Evolutionary conservation across 2,329 filamentous ascomycete species (phyloP), one percentile per base, ranked within the genome.

Genomic region (Paradendryphiella salina): DNA sequence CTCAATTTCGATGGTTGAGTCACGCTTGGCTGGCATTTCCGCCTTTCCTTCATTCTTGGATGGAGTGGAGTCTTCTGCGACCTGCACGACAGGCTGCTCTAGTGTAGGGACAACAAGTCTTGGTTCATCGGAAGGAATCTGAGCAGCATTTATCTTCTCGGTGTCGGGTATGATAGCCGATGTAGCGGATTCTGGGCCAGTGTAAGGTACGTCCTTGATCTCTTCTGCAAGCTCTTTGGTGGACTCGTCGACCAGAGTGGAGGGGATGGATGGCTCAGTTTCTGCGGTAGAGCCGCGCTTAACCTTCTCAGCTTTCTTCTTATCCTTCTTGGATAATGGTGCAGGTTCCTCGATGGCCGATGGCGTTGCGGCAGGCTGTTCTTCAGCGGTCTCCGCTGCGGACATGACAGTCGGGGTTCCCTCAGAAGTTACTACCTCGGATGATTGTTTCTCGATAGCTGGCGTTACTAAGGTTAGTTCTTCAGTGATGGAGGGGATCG

Each of bases 31-130:
- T 3, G 46, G 46, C 38, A 64, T 65, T 52, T 64, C 63, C 4
- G 53, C 61, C 33, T 64, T 64, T 46, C 59, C 59, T 13, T 62
- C 62, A 39, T 64, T 64, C 54, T 62, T 63, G 5, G 52, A 39
- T 1, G 52, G 32, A 23, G 23, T 36, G 0, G 56, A 39, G n/a
- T 59, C 56, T 31, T 58, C 54, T 33, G 10, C 34, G 1, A 33
- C 15, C 17, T 46, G 28, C 14, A 29, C 31, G n/a, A 17, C 17
- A 14, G n/a, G 26, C 32, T 51, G 46, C 1, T 54, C 32, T 5
- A 31, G 23, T 1, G 4, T 11, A 17, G 41, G 29, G 10, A 23
- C 14, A 23, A 33, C 4, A 2, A 7, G 7, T 35, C 14, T 5
- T 5, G 13, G 38, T 11, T 36, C 50, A 9, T 44, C 34, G 5